Conservation (phyloP, 2,329 filamentous ascomycete species). For the Alternaria triticina region DNA sequence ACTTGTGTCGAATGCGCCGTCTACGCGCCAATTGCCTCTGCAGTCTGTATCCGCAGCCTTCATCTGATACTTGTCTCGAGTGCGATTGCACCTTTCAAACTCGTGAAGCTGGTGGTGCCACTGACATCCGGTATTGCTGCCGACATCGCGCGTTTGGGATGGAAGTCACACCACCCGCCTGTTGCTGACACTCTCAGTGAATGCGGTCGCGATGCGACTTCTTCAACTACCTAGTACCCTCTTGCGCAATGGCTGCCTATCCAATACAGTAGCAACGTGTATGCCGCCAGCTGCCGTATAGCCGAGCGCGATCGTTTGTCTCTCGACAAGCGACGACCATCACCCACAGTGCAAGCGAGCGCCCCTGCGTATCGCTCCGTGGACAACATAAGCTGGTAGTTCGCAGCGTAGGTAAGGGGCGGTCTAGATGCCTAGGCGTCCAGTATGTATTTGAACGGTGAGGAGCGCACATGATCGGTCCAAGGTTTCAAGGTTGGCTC, state of each 20-base stretch:
- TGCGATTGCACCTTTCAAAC: background rate
- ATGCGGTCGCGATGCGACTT: background rate
- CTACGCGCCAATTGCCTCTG: background rate
- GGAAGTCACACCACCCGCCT: background rate
- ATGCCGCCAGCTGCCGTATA: background rate
- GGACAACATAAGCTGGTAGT: background rate
- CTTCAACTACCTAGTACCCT: background rate
- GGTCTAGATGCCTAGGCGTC: background rate
- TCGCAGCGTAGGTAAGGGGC: background rate
- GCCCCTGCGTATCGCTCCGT: background rate
- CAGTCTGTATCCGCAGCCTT: background rate
- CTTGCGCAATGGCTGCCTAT: background rate
- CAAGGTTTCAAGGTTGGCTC: background rate
- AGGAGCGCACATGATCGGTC: background rate
- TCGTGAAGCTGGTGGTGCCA: background rate
- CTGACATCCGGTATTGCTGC: background rate
- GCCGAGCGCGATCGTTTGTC: background rate
- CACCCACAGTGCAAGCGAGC: background rate
- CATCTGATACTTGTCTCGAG: background rate
- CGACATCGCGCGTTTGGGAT: background rate
- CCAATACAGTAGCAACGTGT: background rate
- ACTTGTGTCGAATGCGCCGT: background rate
- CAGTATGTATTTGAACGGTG: background rate
- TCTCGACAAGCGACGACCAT: background rate
- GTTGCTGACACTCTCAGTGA: background rate